Conservation (phyloP, 1,284 basidiomycete genomes). For the Trametes pubescens region DNA sequence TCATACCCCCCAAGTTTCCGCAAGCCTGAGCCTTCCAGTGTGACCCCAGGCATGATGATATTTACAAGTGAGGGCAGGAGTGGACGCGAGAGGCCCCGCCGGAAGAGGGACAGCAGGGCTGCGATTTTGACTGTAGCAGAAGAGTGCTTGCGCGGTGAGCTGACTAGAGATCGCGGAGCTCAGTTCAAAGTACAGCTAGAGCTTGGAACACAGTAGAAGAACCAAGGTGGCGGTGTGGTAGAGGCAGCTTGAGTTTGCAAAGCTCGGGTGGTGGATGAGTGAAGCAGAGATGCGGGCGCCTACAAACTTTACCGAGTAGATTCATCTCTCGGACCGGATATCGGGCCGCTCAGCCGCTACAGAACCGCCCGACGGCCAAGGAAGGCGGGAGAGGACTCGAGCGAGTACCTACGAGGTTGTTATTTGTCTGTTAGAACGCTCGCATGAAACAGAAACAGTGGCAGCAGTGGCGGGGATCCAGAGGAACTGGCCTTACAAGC, state of each 20-base stretch:
- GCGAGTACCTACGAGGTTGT: too few relatives aligned
- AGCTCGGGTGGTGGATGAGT: not conserved
- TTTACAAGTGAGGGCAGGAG: constrained; percentile 26
- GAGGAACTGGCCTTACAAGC: too few relatives aligned
- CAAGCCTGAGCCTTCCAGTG: constrained; percentile 22
- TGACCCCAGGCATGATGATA: constrained; percentile 37
- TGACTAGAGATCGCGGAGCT: not conserved
- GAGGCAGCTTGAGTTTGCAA: not conserved
- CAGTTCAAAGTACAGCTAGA: not conserved
- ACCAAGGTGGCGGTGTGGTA: not conserved
- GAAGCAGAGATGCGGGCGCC: constrained; percentile 8
- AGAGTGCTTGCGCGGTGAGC: not conserved
- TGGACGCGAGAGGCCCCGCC: constrained; percentile 26
- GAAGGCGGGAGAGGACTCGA: too few relatives aligned
- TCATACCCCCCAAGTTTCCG: constrained; percentile 81
- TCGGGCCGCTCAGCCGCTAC: not conserved
- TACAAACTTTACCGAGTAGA: constrained; percentile 14
- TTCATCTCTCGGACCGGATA: constrained; percentile 8
- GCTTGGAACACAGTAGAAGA: not conserved
- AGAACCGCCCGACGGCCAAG: too few relatives aligned
- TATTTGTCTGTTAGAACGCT: too few relatives aligned
- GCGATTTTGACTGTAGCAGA: constrained; percentile 20
- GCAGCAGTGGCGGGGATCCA: too few relatives aligned
- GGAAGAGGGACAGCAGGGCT: constrained; percentile 12
- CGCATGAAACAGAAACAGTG: too few relatives aligned